A percentile compares a stretch with the other conserved stretches of the same genome.
These are phyloP conservation scores for Fusarium sp. DNA, from an alignment of 2,329 filamentous ascomycete genomes.

Conservation along the genomic window DNA sequence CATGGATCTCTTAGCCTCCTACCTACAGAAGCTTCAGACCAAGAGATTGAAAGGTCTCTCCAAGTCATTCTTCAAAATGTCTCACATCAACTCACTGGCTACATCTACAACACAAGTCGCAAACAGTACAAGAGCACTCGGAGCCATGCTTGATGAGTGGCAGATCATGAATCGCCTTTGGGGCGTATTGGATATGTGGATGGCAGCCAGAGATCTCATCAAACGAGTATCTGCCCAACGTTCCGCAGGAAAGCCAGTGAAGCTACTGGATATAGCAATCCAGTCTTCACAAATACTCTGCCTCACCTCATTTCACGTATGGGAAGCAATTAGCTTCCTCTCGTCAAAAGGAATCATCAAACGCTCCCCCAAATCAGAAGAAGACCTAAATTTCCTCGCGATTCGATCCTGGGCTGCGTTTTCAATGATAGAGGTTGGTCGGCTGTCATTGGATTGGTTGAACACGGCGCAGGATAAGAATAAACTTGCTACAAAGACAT, in stretches of 20 bases:
- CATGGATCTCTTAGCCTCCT: background rate
- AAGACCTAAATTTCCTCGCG: background rate
- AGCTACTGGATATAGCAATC: background rate
- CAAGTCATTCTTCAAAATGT: background rate
- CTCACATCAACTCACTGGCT: background rate
- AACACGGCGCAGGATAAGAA: background rate
- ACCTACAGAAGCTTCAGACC: background rate
- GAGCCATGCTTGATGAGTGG: conserved; percentile 1
- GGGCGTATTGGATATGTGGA: conserved; percentile 6
- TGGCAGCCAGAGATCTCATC: background rate
- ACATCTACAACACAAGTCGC: background rate
- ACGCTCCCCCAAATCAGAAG: background rate
- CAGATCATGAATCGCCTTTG: conserved; percentile 18
- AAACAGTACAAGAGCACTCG: background rate
- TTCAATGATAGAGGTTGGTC: conserved; percentile 2
- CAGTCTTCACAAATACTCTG: background rate
- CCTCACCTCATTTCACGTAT: conserved; percentile 12
- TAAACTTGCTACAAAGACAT: background rate
- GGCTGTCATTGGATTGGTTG: background rate
- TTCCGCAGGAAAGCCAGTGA: fast-evolving
- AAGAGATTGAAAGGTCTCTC: background rate
- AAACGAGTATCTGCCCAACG: fast-evolving
- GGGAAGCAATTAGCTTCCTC: background rate
- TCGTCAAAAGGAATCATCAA: background rate
- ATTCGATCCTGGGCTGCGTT: conserved; percentile 15